Base-by-base conservation (phyloP, 2,329 filamentous ascomycete species). In the Trichophyton verrucosum region DNA sequence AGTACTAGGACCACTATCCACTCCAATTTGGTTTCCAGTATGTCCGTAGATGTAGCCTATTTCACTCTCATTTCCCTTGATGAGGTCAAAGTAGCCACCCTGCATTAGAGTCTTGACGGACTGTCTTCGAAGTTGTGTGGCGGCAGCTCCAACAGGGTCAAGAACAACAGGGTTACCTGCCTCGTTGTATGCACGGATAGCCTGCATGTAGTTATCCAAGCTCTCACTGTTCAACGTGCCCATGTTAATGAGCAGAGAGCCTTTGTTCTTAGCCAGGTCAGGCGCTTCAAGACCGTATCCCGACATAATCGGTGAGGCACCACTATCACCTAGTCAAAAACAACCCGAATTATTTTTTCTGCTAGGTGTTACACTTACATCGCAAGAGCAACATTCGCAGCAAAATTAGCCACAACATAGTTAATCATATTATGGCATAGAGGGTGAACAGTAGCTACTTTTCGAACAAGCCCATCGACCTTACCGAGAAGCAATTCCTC, bases 341-440 rank as follows among this genome's bases (percentile, higher is more conserved):
- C 22, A 24, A 24, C 22, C 22, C 22, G 22, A 24, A 24, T 3
- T 2, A 3, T 24, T 24, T 24, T 24, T 24, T 24, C 22, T 24
- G 22, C 22, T 24, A 3, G 22, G 22, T 24, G 22, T 24, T 24
- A 47, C 44, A 66, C 72, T 69, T 66, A 78, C 76, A 95, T 81
- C 38, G 87, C 84, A 15, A 96, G 81, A 44, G 89, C 90, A 2
- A 96, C 86, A 69, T 95, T 96, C 59, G 94, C 92, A 15, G 91
- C 89, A 68, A 97, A 88, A 75, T 96, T 96, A 69, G 96, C 91
- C 22, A 96, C 92, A 0, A 97, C 92, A 59, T 91, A 80, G 72
- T 97, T 97, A 59, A 94, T 97, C 89, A 97, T 97, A 75, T 96
- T 96, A 75, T 97, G 92, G 58, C 87, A 88, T 22, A 97, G 80